Evolutionary conservation across 2,329 filamentous ascomycete species (phyloP).

Genomic region (Nannizzia gypsea): DNA sequence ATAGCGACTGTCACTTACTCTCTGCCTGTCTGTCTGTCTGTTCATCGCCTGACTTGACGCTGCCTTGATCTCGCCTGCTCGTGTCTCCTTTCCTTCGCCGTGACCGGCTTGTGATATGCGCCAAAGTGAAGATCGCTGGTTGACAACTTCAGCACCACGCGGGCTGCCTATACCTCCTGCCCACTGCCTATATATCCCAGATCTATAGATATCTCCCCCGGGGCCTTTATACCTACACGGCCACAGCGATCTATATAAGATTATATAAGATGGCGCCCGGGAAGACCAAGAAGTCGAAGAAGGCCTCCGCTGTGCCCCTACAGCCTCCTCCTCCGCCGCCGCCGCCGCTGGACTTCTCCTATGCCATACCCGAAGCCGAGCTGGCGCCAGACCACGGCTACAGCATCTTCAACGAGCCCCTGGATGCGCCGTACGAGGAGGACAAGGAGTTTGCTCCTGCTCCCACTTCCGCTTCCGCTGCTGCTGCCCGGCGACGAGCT

Average conservation of each 20-base stretch:
- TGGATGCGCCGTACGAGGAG: neutral
- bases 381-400: neutral
- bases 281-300: neutral
- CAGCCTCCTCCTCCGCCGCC: neutral
- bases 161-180: neutral
- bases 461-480: neutral
- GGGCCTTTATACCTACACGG: neutral
- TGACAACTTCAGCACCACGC: too few relatives aligned
- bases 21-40: too few relatives aligned
- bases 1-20: too few relatives aligned
- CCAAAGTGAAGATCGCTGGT: too few relatives aligned
- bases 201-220: neutral
- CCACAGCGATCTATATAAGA: too few relatives aligned
- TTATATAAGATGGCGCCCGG: neutral
- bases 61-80: too few relatives aligned
- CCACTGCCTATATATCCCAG: neutral
- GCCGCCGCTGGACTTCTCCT: neutral
- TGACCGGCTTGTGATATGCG: too few relatives aligned
- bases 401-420: neutral
- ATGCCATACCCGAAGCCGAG: neutral
- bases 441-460: neutral
- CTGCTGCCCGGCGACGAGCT: conserved; percentile 2
- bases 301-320: neutral
- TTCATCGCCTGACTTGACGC: too few relatives aligned
- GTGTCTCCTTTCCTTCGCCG: too few relatives aligned